phyloP scores from a whole-genome alignment of 2,329 filamentous ascomycete species.

The Colletotrichum tropicicola region DNA sequence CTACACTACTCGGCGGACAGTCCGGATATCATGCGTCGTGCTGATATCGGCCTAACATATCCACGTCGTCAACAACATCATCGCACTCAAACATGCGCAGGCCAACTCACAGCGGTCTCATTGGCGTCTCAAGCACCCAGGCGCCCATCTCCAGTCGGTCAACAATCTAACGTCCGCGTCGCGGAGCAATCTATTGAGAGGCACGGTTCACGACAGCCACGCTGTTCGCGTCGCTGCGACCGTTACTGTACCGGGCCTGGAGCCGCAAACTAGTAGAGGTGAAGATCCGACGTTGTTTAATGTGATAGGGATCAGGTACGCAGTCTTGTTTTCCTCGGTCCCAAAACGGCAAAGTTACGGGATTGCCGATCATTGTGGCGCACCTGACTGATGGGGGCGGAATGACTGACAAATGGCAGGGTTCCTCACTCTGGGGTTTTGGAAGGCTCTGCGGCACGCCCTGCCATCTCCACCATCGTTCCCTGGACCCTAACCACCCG shows the following conservation, averaged over 20 bases:
- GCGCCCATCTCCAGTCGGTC: too few species aligned
- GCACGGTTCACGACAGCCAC: neutral
- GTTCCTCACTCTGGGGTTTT: neutral
- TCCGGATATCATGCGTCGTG: neutral
- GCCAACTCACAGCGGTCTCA: neutral
- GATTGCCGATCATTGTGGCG: slow-evolving; percentile 32
- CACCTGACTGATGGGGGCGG: slow-evolving; percentile 28
- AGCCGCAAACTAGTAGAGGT: neutral
- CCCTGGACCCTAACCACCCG: neutral
- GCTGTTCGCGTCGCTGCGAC: neutral
- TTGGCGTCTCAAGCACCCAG: neutral
- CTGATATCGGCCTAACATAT: neutral
- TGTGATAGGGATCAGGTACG: slow-evolving; percentile 12
- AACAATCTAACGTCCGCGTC: too few species aligned
- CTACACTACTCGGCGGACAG: neutral
- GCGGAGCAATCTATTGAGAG: neutral
- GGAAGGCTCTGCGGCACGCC: neutral
- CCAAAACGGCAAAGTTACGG: slow-evolving; percentile 29
- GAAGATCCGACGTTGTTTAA: neutral
- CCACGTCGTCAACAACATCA: neutral
- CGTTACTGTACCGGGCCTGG: neutral
- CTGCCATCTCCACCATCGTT: neutral
- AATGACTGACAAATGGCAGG: neutral
- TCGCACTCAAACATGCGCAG: neutral
- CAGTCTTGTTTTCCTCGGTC: slow-evolving; percentile 14